Evolutionary conservation across 2,329 filamentous ascomycete genomes (phyloP).

Genomic region (Corinectria fuckeliana): DNA sequence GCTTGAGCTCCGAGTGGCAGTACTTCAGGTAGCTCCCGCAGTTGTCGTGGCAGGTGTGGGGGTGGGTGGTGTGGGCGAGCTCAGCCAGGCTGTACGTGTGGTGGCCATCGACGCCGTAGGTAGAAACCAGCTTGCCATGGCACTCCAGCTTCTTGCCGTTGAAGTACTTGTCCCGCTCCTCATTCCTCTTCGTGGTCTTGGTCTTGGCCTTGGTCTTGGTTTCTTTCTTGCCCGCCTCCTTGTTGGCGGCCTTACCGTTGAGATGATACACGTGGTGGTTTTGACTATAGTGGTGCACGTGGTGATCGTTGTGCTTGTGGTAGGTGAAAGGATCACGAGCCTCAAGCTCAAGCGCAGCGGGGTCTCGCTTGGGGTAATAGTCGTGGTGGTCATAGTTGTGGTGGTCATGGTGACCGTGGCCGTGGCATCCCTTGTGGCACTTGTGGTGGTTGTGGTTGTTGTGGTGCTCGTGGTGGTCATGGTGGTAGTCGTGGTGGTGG

Average conservation of each 20-base stretch:
- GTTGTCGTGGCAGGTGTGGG: conserved; percentile 26
- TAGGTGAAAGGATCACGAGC: neutral
- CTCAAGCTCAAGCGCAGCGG: neutral
- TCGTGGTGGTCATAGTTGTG: neutral
- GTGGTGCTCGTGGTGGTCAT: conserved; percentile 1
- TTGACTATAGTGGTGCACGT: conserved; percentile 3
- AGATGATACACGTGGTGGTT: neutral
- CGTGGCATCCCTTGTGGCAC: too few species aligned
- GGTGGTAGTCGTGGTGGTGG: neutral
- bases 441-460: neutral
- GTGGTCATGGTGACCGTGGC: neutral
- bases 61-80: conserved; percentile 18
- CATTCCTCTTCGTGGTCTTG: neutral
- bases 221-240: neutral
- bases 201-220: neutral
- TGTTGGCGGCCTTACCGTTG: neutral
- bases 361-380: neutral
- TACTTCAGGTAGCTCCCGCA: conserved; percentile 25
- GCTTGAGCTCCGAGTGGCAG: conserved; percentile 24
- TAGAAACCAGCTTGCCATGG: conserved; percentile 17
- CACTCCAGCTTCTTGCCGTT: conserved; percentile 25
- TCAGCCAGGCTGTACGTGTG: conserved; percentile 14
- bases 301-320: conserved; percentile 11
- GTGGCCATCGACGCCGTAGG: conserved; percentile 15
- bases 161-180: conserved; percentile 26